Evolutionary conservation across 2,329 filamentous ascomycete species (phyloP).

Genomic region (Botrytis byssoidea): DNA sequence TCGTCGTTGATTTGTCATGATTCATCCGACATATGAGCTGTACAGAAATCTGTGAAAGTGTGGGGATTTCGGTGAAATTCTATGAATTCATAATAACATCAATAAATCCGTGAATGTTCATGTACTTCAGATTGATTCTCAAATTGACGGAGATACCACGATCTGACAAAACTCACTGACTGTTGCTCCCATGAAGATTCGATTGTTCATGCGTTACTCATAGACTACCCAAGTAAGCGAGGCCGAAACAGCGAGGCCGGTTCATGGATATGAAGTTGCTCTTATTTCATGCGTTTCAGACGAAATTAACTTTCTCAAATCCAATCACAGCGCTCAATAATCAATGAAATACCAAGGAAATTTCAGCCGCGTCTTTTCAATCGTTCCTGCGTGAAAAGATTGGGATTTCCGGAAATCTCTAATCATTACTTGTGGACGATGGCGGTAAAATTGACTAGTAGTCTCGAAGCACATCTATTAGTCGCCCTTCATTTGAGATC

Average conservation of each 20-base stretch:
- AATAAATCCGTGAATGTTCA: background rate
- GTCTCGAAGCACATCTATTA: background rate
- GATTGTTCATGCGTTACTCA: background rate
- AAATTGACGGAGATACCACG: background rate
- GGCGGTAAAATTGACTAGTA: background rate
- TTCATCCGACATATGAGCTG: background rate
- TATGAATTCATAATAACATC: background rate
- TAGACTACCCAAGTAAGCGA: background rate
- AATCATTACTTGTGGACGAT: background rate
- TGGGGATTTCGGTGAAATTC: background rate
- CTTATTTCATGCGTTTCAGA: background rate
- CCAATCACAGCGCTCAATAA: background rate
- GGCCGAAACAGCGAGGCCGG: background rate
- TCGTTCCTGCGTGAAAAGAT: rapidly evolving
- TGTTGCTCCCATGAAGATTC: background rate
- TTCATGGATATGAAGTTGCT: background rate
- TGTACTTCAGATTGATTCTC: background rate
- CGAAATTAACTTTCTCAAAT: background rate
- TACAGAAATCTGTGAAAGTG: background rate
- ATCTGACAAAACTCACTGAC: background rate
- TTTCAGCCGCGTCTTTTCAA: background rate
- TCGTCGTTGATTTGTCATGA: background rate
- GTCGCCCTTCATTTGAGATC: background rate
- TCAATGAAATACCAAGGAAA: background rate
- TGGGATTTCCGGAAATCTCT: background rate